Evolutionary conservation across 352 stramenopile species (phyloP).

Genomic region (Phytophthora quininea): DNA sequence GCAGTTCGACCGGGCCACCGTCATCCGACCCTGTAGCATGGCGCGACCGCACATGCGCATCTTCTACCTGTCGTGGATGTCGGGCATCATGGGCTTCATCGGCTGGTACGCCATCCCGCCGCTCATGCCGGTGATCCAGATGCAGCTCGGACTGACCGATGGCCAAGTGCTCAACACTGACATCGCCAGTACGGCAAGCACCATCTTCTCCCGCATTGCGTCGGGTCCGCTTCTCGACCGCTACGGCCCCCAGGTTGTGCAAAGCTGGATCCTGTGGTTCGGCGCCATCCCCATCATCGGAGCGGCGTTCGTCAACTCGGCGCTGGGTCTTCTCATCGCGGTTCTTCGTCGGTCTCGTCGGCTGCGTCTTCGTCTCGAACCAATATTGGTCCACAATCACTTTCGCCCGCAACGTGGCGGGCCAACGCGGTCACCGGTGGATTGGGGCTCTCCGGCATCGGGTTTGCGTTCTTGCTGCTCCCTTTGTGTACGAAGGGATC

Average conservation of each 20-base stretch:
- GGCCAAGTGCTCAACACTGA: constrained; percentile 92
- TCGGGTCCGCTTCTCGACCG: constrained; percentile 93
- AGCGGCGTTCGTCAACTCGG: constrained; percentile 88
- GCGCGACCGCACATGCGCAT: constrained; percentile 93
- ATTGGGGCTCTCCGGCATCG: constrained; percentile 93
- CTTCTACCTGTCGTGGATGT: constrained; percentile 93
- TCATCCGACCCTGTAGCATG: constrained; percentile 84
- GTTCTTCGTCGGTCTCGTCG: constrained; percentile 95
- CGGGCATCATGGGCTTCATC: constrained; percentile 94
- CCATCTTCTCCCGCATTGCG: constrained; percentile 93
- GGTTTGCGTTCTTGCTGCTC: constrained; percentile 89
- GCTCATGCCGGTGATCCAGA: constrained; percentile 92
- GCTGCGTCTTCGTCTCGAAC: constrained; percentile 94
- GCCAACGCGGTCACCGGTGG: constrained; percentile 93
- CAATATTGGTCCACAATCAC: constrained; percentile 96
- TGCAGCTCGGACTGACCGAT: constrained; percentile 83
- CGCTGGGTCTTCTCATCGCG: constrained; percentile 78
- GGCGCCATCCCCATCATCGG: constrained; percentile 87
- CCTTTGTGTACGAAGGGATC: constrained; percentile 88
- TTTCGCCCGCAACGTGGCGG: constrained; percentile 94
- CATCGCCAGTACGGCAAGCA: constrained; percentile 91
- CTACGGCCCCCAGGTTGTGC: constrained; percentile 87
- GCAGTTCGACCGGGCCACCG: constrained; percentile 73
- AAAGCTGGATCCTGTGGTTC: constrained; percentile 82
- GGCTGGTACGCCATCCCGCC: constrained; percentile 96